A percentile compares a stretch with the other conserved stretches of the same genome.
These are phyloP conservation scores for Annona cherimola DNA, from an alignment of 164 flowering plant species.

Conservation along the genomic window DNA sequence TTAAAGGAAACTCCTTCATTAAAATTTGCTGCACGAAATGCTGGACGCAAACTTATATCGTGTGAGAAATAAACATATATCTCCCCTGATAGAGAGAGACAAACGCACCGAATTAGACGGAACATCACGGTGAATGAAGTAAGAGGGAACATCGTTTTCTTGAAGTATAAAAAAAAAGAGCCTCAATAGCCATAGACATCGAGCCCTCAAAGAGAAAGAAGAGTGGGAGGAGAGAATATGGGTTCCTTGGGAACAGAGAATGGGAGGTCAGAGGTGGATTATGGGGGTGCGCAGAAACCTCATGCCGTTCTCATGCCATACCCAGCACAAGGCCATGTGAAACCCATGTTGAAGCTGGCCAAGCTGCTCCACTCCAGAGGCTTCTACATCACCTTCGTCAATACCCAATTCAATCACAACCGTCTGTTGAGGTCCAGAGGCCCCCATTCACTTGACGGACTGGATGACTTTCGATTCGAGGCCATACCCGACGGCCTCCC, in stretches of 20 bases:
- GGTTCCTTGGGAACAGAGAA: no score
- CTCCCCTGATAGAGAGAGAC: no score
- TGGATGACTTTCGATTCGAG: conserved; percentile 39
- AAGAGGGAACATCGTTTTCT: no score
- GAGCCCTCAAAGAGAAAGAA: not conserved
- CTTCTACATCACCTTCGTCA: conserved; percentile 40
- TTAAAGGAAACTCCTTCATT: no score
- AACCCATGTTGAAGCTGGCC: conserved; percentile 27
- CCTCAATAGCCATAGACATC: no score
- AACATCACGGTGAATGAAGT: no score
- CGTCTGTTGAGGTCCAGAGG: conserved; percentile 45
- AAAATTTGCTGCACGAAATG: no score
- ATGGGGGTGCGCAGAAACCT: conserved; percentile 6
- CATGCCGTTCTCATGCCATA: conserved; percentile 26
- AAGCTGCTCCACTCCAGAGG: conserved; percentile 31
- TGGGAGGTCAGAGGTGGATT: conserved; percentile 8
- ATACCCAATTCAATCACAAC: conserved; percentile 54
- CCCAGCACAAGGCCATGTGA: conserved; percentile 36
- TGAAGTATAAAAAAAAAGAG: no score
- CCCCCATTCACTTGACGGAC: conserved; percentile 26
- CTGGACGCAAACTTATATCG: no score
- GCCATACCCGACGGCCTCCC: conserved; percentile 67
- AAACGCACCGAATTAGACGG: no score
- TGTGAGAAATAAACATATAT: no score
- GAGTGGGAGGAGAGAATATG: not conserved